phyloP scores from a whole-genome alignment of 192 early-diverging fungal genomes.

The Coemansia sp. region DNA sequence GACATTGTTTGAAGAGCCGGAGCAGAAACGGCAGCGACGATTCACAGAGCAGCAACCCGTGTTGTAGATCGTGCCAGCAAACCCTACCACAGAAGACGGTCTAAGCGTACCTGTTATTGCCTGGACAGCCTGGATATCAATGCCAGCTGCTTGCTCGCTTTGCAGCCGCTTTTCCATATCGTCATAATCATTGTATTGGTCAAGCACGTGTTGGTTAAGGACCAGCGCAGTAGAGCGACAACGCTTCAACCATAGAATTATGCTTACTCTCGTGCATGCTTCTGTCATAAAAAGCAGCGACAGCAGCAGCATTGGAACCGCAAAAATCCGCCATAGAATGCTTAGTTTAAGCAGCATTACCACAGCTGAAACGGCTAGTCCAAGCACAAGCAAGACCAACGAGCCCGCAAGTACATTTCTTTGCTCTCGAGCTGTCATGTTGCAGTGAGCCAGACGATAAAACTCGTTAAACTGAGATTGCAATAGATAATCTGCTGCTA shows the following conservation, averaged over 20 bases:
- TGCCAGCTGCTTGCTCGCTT: neutral
- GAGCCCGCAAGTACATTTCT: constrained; percentile 1
- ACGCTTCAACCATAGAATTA: constrained; percentile 25
- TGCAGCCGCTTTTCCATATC: constrained; percentile 10
- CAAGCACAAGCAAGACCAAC: constrained; percentile 3
- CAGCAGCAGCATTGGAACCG: constrained; percentile 13
- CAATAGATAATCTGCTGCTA: constrained; percentile 23
- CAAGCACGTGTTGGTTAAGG: neutral
- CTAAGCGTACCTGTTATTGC: constrained; percentile 24
- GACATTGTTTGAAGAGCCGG: neutral
- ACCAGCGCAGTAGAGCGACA: constrained; percentile 19
- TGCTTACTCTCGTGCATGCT: constrained; percentile 27
- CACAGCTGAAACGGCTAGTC: constrained; percentile 7
- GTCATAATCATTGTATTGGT: neutral
- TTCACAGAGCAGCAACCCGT: neutral
- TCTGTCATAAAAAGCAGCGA: neutral
- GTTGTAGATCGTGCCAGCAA: constrained; percentile 9
- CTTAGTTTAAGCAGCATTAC: constrained; percentile 1
- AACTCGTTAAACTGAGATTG: constrained; percentile 29
- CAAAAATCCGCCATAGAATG: constrained; percentile 24
- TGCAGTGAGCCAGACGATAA: constrained; percentile 25
- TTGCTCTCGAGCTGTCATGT: constrained; percentile 23
- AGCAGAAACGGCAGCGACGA: constrained; percentile 2
- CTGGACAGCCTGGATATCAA: constrained; percentile 11
- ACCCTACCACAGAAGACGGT: neutral